phyloP scores from a whole-genome alignment of 2,329 filamentous ascomycete species.

The Neofusicoccum sp. region DNA sequence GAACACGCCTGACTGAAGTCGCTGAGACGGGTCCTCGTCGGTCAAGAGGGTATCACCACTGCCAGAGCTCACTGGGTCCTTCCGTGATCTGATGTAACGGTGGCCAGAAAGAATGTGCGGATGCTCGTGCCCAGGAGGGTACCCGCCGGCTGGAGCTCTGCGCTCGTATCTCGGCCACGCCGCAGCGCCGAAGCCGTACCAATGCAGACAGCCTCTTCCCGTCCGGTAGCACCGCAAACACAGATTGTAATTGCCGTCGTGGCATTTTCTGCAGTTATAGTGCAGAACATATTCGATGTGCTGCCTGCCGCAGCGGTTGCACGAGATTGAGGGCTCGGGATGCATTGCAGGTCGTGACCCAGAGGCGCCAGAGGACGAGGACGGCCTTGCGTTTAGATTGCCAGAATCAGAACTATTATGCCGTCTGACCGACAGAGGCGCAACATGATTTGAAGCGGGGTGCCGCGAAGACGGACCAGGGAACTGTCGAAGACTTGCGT shows the following conservation, averaged over 20 bases:
- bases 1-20: conserved; percentile 80
- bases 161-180: conserved; percentile 68
- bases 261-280: conserved; percentile 77
- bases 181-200: conserved; percentile 82
- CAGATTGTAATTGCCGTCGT: conserved; percentile 72
- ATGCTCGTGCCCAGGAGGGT: conserved; percentile 44
- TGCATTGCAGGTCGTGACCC: conserved; percentile 48
- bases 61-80: conserved; percentile 18
- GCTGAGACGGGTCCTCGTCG: conserved; percentile 65
- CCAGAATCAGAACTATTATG: conserved; percentile 10
- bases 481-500: conserved; percentile 10
- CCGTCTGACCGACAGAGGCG: conserved; percentile 29
- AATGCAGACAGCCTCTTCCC: conserved; percentile 78
- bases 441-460: conserved; percentile 28
- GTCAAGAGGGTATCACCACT: conserved; percentile 28
- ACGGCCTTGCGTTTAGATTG: conserved; percentile 10
- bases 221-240: conserved; percentile 79
- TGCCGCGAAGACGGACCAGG: neutral
- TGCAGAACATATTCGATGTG: conserved; percentile 86
- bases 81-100: conserved; percentile 41
- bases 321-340: conserved; percentile 72
- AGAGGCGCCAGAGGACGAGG: conserved; percentile 30
- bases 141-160: conserved; percentile 44
- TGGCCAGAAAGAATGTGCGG: conserved; percentile 58
- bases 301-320: conserved; percentile 67